Evolutionary conservation across 768 basidiomycete species (phyloP), one percentile per base, ranked within the genome.

Genomic region (Naganishia vaughanmartiniae): DNA sequence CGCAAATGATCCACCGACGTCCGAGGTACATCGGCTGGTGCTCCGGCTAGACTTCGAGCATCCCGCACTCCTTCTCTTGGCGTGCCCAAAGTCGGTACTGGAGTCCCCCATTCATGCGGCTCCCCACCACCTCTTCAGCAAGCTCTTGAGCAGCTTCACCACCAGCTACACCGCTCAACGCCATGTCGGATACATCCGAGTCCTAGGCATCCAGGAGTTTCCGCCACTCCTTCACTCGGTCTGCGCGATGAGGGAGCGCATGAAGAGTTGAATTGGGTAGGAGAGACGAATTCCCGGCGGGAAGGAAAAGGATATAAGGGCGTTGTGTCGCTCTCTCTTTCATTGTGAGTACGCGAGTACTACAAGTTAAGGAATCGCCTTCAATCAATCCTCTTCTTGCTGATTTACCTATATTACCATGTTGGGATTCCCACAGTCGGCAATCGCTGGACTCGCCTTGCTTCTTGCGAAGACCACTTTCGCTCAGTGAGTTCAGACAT

Each of bases 151-250:
- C 42, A 42, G 5, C 15, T 42, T 15, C 14, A 15, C 15, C 34
- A 36, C n/a, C n/a, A n/a, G n/a, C n/a, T n/a, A n/a, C n/a, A n/a
- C n/a, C 12, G 12, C 12, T 36, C 42, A 42, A 9, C 15, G 15
- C 42, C 91, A 76, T 88, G 92, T 51, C 48, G 48, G 48, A 9
- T 26, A n/a, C 48, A 51, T 26, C 48, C 48, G 48, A 6, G 7
- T 21, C 48, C 12, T 51, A 26, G 24, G n/a, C 48, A 51, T n/a
- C 48, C 48, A 51, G 48, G 48, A 51, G 19, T 51, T 51, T 51
- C 24, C 48, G 24, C 48, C 48, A 51, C n/a, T 26, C 21, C 48
- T n/a, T 51, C 7, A 42, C 17, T 51, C n/a, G 21, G 48, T 26
- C 21, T 4, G 19, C 7, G 6, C 24, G 17, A 4, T 11, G 7